Evolutionary conservation across 306 rosid genomes (phyloP), one percentile per base, ranked within the genome.

Genomic region (Chamaecrista fasciculata): DNA sequence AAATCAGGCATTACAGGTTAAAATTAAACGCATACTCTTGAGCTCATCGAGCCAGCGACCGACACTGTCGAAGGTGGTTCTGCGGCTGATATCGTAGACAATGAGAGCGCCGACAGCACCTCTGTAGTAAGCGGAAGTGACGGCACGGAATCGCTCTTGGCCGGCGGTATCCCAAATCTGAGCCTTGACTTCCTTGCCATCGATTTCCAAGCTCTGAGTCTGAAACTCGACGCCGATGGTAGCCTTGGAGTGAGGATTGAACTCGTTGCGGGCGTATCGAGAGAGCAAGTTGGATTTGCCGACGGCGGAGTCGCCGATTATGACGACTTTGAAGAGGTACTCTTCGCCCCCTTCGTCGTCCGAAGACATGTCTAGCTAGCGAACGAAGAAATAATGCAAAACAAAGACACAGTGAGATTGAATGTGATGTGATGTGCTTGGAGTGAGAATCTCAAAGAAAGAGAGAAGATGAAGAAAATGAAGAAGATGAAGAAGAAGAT

Each of bases 131-230:
- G 92, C 92, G 9, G 92, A 87, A 20, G 92, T 87, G 72, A 86
- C 92, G 5, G 92, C 92, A 5, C 92, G 81, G 79, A 86, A 86
- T 24, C 92, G 83, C 12, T 86, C 92, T 37, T 86, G 92, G 43
- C 92, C 92, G 4, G 92, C 92, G 29, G 92, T 86, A 69, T 86
- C 92, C 92, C 92, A 86, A 86, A 86, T 84, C 89, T 86, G 92
- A 24, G 92, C 87, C 76, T 87, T 87, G 58, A 87, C 92, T 44
- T 87, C 85, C 40, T 87, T 87, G 70, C 87, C 87, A 10, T 84
- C 87, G 25, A 87, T 82, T 18, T 84, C 92, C 82, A 87, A 74
- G 62, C 83, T 82, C 83, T 82, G 92, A 11, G 92, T 87, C 84
- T 84, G 92, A 47, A 87, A 87, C 81, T 87, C 92, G 1, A 87